Conservation (phyloP, 1,139 yeast genomes). For the Geotrichum citri-aurantii region DNA sequence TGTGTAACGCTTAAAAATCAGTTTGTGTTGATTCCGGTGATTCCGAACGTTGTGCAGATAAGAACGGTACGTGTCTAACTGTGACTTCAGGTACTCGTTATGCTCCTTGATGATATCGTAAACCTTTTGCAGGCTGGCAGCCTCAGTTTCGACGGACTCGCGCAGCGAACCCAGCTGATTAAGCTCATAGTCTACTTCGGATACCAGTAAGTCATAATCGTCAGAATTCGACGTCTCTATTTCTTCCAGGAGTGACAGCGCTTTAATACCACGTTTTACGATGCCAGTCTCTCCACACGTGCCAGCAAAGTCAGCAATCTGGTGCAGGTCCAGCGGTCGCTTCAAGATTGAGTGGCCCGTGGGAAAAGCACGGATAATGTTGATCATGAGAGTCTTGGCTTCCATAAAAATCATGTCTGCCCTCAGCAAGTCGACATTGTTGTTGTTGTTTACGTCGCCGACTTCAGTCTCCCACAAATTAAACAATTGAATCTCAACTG, state of each 20-base stretch:
- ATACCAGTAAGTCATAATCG: slow-evolving; percentile 32
- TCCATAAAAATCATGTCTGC: slow-evolving; percentile 39
- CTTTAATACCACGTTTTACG: slow-evolving; percentile 37
- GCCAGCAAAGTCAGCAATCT: slow-evolving; percentile 37
- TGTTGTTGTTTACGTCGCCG: slow-evolving; percentile 31
- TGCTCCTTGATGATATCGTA: slow-evolving; percentile 37
- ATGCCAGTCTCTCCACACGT: slow-evolving; percentile 31
- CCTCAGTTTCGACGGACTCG: slow-evolving; percentile 35
- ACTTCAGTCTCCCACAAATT: slow-evolving; percentile 38
- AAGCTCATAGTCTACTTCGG: slow-evolving; percentile 38
- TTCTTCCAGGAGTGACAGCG: slow-evolving; percentile 34
- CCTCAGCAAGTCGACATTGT: slow-evolving; percentile 33
- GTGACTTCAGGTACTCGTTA: slow-evolving; percentile 37
- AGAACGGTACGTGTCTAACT: slow-evolving; percentile 38
- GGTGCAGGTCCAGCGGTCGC: slow-evolving; percentile 32
- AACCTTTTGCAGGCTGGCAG: slow-evolving; percentile 36
- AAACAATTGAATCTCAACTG: slow-evolving; percentile 35
- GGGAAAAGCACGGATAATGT: slow-evolving; percentile 38
- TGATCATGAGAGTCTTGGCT: slow-evolving; percentile 38
- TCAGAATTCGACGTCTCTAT: slow-evolving; percentile 32
- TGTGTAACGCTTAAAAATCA: slow-evolving; percentile 30
- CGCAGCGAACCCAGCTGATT: slow-evolving; percentile 36
- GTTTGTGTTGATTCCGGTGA: slow-evolving; percentile 27
- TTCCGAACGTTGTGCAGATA: slow-evolving; percentile 38
- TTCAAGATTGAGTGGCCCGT: slow-evolving; percentile 29